phyloP scores from a whole-genome alignment of 805 yeast species.

The Monosporozyma solicola region DNA sequence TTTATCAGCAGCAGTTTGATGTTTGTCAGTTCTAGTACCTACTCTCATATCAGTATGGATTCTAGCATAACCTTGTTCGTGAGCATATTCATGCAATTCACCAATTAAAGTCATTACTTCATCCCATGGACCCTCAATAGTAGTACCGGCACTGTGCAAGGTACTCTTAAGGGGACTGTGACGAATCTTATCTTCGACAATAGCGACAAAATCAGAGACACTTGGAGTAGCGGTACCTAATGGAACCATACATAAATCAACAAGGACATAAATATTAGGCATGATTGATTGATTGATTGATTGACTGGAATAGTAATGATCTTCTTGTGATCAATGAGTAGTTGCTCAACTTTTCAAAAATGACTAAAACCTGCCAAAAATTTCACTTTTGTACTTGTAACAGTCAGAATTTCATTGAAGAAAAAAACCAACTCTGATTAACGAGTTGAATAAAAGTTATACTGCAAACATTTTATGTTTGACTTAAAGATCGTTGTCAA shows the following conservation, averaged over 20 bases:
- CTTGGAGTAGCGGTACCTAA: conserved; percentile 75
- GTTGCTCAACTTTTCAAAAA: neutral
- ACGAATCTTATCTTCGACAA: conserved; percentile 55
- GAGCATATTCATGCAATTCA: conserved; percentile 62
- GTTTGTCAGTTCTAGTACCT: conserved; percentile 75
- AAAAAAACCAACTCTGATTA: neutral
- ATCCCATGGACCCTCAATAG: conserved; percentile 88
- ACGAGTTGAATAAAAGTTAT: neutral
- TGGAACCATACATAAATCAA: conserved; percentile 82
- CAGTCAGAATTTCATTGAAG: neutral
- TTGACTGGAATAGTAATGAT: neutral
- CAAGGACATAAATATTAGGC: conserved; percentile 50
- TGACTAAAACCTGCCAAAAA: neutral
- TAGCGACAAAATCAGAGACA: conserved; percentile 71
- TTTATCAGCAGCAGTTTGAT: conserved; percentile 65
- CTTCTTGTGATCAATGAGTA: neutral
- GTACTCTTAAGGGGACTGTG: conserved; percentile 55
- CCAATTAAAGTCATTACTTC: conserved; percentile 78
- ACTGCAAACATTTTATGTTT: neutral
- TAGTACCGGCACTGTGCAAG: conserved; percentile 87
- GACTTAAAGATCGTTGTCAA: too few species aligned
- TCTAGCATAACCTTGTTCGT: conserved; percentile 62
- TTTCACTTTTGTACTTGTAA: neutral
- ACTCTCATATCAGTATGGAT: conserved; percentile 81
- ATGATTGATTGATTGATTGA: conserved; percentile 1